Base-by-base conservation (phyloP, 139 green algal species). In the Chlorella ohadii region DNA sequence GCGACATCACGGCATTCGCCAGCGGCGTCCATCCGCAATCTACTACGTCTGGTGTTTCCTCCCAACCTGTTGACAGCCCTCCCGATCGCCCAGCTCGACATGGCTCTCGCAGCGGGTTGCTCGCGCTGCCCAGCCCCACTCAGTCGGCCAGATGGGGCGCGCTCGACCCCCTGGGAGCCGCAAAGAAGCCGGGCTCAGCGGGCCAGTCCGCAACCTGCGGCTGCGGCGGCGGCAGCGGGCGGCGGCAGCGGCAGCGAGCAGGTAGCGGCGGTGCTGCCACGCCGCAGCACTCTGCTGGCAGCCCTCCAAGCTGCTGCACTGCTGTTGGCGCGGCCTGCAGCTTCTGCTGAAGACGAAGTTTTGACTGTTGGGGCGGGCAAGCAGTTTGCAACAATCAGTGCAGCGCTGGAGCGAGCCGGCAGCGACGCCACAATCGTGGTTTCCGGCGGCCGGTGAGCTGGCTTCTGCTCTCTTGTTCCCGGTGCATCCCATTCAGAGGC, bases 381-480 rank as follows among this genome's bases (percentile, higher is more conserved):
- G 36, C 11, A 59, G 11, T 82, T 34, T 44, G 76, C 76, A 34
- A 82, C 76, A 27, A 82, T 82, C 59, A 28, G 25, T 13, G 76
- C 56, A n/a, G 76, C 76, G 15, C 57, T 82, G 23, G 17, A 36
- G 27, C 34, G 17, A 1, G 36, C 76, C 3, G 34, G 36, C 38
- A 39, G 27, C 23, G 76, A 59, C 25, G 59, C 23, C 34, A n/a
- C 28, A 1, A 22, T 82, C 11, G 76, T 72, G 36, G 76, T 82
- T 23, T 56, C 33, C 2, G 76, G 76, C 57, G 76, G 76, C 76
- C 72, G 76, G 76, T 77, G 27, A 7, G 70, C 31, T 5, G 22
- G 12, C 27, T n/a, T 9, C 4, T 34, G 5, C 9, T 13, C 44
- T 19, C 36, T 74, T 9, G 7, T 33, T 12, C 34, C 2, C 25